Percentiles rank a stretch among this genome's conserved stretches.
phyloP scores from a whole-genome alignment of 345 rosid genomes.

The Citrus australasica region DNA sequence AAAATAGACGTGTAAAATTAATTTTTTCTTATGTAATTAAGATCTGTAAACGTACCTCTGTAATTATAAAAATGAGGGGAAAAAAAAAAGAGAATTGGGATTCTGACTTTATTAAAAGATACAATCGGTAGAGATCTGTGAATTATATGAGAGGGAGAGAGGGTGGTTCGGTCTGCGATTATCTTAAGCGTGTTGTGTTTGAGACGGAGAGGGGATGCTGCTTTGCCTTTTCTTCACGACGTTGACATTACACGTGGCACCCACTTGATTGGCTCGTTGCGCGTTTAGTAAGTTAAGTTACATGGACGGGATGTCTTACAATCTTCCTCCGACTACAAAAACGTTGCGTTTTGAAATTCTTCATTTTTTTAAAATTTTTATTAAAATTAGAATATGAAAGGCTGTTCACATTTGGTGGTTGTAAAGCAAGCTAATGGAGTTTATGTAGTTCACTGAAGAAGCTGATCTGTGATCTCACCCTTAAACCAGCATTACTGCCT shows the following conservation, averaged over 20 bases:
- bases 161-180: neutral
- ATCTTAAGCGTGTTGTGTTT: slow-evolving; percentile 5
- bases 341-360: neutral
- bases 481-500: too few relatives aligned
- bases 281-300: neutral
- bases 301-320: neutral
- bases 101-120: neutral
- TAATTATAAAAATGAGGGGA: too few relatives aligned
- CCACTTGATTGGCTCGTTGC: neutral
- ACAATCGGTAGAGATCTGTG: slow-evolving; percentile 1
- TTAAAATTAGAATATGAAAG: too few relatives aligned
- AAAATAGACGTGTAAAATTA: neutral
- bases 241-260: slow-evolving; percentile 12
- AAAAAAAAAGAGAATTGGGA: neutral
- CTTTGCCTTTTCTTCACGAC: neutral
- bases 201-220: neutral
- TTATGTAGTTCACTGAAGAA: too few relatives aligned
- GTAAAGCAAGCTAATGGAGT: too few relatives aligned
- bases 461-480: too few relatives aligned
- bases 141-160: neutral
- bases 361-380: too few relatives aligned
- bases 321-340: neutral
- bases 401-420: too few relatives aligned
- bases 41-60: slow-evolving; percentile 7
- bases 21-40: neutral